phyloP scores from a whole-genome alignment of 768 basidiomycete genomes.

The Mycena albidolilacea region DNA sequence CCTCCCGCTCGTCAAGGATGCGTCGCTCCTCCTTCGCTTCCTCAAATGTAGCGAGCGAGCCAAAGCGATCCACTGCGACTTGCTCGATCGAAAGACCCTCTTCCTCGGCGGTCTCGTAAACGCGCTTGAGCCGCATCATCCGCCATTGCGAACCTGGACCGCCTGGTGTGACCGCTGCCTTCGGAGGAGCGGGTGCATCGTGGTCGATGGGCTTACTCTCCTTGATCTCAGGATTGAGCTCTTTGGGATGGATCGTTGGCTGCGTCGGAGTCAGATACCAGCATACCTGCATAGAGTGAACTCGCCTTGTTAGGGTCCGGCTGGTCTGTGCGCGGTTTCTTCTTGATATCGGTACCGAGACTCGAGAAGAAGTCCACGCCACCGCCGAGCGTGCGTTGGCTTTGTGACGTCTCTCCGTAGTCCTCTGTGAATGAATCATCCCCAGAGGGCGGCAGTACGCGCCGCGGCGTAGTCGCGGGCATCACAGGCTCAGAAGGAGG shows the following conservation, averaged over 20 bases:
- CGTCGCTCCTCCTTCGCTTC: conserved; percentile 91
- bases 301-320: conserved; percentile 82
- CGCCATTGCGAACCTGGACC: conserved; percentile 97
- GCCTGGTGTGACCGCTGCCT: conserved; percentile 77
- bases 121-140: conserved; percentile 94
- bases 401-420: conserved; percentile 67
- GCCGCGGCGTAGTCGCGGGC: conserved; percentile 44
- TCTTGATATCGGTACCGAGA: conserved; percentile 83
- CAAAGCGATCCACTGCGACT: conserved; percentile 91
- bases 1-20: conserved; percentile 87
- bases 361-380: conserved; percentile 91
- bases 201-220: conserved; percentile 59
- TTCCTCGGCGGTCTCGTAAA: conserved; percentile 93
- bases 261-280: conserved; percentile 49
- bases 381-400: conserved; percentile 65
- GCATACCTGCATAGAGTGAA: conserved; percentile 7
- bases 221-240: conserved; percentile 73
- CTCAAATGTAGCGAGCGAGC: conserved; percentile 86
- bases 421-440: conserved; percentile 76
- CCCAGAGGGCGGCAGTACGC: conserved; percentile 39
- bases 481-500: conserved; percentile 52
- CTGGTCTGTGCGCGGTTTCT: conserved; percentile 67
- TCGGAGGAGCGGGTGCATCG: conserved; percentile 56
- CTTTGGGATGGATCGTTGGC: conserved; percentile 73
- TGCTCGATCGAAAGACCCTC: conserved; percentile 81